These are phyloP conservation scores for Ceratobasidium sp. DNA, from an alignment of 1,284 basidiomycete genomes.

Conservation along the genomic window DNA sequence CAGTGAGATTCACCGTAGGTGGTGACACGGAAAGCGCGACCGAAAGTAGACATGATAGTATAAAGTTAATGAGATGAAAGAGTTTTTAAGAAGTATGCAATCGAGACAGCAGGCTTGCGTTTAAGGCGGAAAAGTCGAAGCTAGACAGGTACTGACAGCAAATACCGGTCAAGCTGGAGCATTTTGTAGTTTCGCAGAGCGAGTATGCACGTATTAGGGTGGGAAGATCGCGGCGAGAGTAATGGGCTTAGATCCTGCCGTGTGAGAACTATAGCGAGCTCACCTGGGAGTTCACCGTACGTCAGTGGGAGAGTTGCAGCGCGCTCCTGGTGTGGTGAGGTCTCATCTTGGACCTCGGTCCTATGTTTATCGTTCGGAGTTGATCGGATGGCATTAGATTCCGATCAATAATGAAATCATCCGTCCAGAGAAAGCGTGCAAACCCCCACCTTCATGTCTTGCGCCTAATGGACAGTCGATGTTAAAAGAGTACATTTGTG, in stretches of 20 bases:
- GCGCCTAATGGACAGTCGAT: background rate
- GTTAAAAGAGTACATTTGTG: too few relatives aligned
- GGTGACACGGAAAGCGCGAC: conserved; percentile 89
- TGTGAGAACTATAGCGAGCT: conserved; percentile 36
- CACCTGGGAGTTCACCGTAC: conserved; percentile 35
- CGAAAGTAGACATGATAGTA: conserved; percentile 88
- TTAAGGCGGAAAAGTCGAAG: conserved; percentile 32
- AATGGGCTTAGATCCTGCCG: conserved; percentile 17
- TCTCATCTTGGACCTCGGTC: conserved; percentile 31
- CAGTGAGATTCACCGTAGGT: conserved; percentile 99
- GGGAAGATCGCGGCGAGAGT: conserved; percentile 14
- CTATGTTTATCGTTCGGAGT: conserved; percentile 28
- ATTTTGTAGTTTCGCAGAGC: conserved; percentile 36
- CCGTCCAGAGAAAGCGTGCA: conserved; percentile 6
- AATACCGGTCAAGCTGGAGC: conserved; percentile 38
- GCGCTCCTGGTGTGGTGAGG: conserved; percentile 26
- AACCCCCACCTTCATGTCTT: background rate
- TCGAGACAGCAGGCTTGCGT: conserved; percentile 41
- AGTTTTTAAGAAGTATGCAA: conserved; percentile 29
- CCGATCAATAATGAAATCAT: conserved; percentile 9
- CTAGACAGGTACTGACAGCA: conserved; percentile 38
- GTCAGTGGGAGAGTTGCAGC: conserved; percentile 33
- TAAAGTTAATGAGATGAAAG: conserved; percentile 16
- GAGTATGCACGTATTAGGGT: conserved; percentile 12
- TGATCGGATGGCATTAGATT: conserved; percentile 25